phyloP scores from a whole-genome alignment of 1,284 basidiomycete genomes.

The Cutaneotrichosporon cyanovorans region DNA sequence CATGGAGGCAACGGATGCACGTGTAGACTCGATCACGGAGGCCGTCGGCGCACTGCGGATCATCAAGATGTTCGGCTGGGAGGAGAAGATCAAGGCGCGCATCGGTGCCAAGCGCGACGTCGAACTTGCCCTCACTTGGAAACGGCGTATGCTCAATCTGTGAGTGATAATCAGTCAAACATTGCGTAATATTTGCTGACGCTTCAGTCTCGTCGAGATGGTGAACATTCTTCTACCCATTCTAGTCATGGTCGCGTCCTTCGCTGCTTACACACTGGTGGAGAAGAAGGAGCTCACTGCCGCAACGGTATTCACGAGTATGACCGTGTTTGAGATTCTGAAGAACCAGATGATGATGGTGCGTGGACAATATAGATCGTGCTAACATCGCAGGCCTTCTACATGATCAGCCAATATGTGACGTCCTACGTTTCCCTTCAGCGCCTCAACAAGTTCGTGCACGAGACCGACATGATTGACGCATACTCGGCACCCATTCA shows the following conservation, averaged over 20 bases:
- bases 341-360: conserved; percentile 28
- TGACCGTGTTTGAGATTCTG: conserved; percentile 43
- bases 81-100: conserved; percentile 52
- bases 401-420: conserved; percentile 34
- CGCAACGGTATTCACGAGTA: conserved; percentile 43
- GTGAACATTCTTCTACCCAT: conserved; percentile 57
- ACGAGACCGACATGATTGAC: conserved; percentile 54
- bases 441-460: conserved; percentile 50
- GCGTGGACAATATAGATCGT: neutral
- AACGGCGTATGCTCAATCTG: conserved; percentile 35
- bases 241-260: conserved; percentile 60
- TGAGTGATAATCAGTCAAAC: conserved; percentile 18
- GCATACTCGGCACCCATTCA: conserved; percentile 42
- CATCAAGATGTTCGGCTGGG: conserved; percentile 66
- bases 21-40: conserved; percentile 52
- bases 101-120: conserved; percentile 53
- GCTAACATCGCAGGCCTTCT: conserved; percentile 16
- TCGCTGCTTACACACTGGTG: conserved; percentile 53
- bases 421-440: conserved; percentile 51
- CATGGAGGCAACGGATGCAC: conserved; percentile 49
- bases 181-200: conserved; percentile 1
- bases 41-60: conserved; percentile 46
- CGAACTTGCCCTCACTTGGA: conserved; percentile 50
- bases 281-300: conserved; percentile 49
- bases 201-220: conserved; percentile 13